Base-by-base conservation (phyloP, 208 protist species). In the Herpetomonas muscarum region DNA sequence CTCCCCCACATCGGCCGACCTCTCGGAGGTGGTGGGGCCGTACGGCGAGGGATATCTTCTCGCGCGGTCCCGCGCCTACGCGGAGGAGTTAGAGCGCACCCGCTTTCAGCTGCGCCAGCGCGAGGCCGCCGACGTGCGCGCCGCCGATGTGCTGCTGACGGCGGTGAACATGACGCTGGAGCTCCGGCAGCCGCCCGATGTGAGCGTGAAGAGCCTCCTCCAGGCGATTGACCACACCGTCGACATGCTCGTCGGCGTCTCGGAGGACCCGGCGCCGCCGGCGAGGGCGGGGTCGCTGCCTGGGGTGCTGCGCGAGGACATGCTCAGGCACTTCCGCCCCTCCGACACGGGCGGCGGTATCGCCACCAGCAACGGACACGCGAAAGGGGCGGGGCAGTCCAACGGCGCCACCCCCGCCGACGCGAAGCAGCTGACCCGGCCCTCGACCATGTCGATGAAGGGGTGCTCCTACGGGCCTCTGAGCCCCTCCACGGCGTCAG, bases 31-130 rank as follows among this genome's bases (percentile, higher is more conserved):
- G 34, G 15, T 39, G 34, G 15, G 7, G 15, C 10, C 34, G 34
- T 39, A 7, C 7, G 34, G 7, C 10, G 34, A 39, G 34, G 15
- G 34, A 15, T 39, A 15, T 39, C 34, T 15, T 39, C 7, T 39
- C 28, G 9, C 10, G 7, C 30, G 21, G 25, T 25, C 28, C 5
- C 50, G 44, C 32, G 31, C 1, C 13, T 39, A 31, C 42, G 42
- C 44, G 2, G 55, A 3, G 24, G 30, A 53, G 29, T 12, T 67
- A 26, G 61, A 67, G 36, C 9, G 41, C 26, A 4, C 49, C 17
- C 51, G 61, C 19, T 67, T 36, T 29, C 44, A 37, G 3, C 52
- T 60, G 28, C 61, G 61, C 24, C 12, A 19, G 2, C 50, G 45
- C 10, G 21, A 67, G 36, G 3, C 3, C 9, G 2, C 2, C 15